Evolutionary conservation across 306 rosid genomes (phyloP).

Genomic region (Sindora glabra): DNA sequence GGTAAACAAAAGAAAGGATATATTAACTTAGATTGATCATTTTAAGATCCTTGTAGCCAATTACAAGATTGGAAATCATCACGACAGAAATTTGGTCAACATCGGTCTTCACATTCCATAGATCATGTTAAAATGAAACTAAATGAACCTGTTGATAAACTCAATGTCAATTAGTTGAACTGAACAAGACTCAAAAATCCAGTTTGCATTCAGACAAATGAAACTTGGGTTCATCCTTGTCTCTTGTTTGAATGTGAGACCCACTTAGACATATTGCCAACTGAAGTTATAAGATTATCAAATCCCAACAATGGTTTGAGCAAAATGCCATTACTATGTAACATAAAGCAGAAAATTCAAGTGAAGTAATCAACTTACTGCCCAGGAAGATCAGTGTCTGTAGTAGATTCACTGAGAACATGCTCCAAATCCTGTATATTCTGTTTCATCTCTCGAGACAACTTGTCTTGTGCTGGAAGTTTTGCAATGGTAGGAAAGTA

Average conservation of each 20-base stretch:
- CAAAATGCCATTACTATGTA: slow-evolving; percentile 1
- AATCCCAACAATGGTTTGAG: slow-evolving; percentile 10
- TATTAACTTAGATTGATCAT: not conserved
- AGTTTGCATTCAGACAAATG: not conserved
- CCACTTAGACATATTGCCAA: not conserved
- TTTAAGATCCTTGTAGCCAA: not conserved
- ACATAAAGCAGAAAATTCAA: slow-evolving; percentile 4
- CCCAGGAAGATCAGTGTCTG: slow-evolving; percentile 87
- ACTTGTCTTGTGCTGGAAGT: slow-evolving; percentile 64
- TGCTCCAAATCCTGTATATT: slow-evolving; percentile 92
- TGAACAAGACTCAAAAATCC: slow-evolving; percentile 6
- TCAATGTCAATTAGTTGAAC: not conserved
- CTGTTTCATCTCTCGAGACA: slow-evolving; percentile 78
- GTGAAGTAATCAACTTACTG: slow-evolving; percentile 48
- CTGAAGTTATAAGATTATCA: not conserved
- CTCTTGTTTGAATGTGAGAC: slow-evolving; percentile 14
- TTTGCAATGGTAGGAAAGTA: slow-evolving; percentile 92
- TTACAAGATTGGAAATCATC: not conserved
- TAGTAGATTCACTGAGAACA: slow-evolving; percentile 79
- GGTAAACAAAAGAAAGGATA: not conserved
- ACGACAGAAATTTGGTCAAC: not conserved
- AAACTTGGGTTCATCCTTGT: too few relatives aligned
- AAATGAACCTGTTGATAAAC: not conserved
- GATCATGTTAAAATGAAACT: not conserved
- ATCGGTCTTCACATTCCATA: too few relatives aligned